These are phyloP conservation scores for Penicillium sp. DNA, from an alignment of 2,329 filamentous ascomycete genomes.

Conservation along the genomic window DNA sequence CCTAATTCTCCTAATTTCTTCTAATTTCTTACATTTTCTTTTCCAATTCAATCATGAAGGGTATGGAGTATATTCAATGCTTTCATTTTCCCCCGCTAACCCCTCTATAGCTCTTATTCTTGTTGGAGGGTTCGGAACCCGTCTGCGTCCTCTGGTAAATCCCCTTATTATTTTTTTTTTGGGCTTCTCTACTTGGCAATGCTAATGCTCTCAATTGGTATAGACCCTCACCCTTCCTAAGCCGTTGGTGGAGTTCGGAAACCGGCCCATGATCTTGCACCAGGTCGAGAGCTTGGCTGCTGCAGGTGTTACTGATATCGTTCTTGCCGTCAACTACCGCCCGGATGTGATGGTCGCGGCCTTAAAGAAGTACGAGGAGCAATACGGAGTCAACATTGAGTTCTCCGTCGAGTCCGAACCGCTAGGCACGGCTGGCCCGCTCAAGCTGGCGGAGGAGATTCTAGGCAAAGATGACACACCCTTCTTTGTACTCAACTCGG, in stretches of 20 bases:
- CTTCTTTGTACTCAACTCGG: constrained; percentile 98
- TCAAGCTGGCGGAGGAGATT: constrained; percentile 92
- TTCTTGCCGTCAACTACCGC: constrained; percentile 97
- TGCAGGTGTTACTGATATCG: constrained; percentile 94
- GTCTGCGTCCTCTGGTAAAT: constrained; percentile 89
- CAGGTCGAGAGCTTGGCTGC: constrained; percentile 93
- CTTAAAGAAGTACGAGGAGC: constrained; percentile 88
- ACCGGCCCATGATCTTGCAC: constrained; percentile 99
- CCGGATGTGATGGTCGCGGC: constrained; percentile 97
- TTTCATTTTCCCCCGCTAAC: constrained; percentile 8
- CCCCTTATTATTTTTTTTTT: neutral
- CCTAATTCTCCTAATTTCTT: constrained; percentile 9
- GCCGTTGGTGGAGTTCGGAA: constrained; percentile 95
- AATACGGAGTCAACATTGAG: constrained; percentile 91
- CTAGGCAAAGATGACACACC: constrained; percentile 89
- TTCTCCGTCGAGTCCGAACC: constrained; percentile 97
- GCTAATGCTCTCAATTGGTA: constrained; percentile 12
- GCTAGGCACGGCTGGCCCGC: constrained; percentile 86
- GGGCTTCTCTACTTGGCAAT: neutral
- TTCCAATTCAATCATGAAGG: constrained; percentile 40
- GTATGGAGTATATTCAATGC: constrained; percentile 30
- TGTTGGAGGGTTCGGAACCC: constrained; percentile 97
- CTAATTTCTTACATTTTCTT: neutral
- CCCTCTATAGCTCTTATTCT: constrained; percentile 79
- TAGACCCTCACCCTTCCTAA: constrained; percentile 96